These are phyloP conservation scores for Puccinia horiana DNA, from an alignment of 1,284 basidiomycete genomes.

Conservation along the genomic window DNA sequence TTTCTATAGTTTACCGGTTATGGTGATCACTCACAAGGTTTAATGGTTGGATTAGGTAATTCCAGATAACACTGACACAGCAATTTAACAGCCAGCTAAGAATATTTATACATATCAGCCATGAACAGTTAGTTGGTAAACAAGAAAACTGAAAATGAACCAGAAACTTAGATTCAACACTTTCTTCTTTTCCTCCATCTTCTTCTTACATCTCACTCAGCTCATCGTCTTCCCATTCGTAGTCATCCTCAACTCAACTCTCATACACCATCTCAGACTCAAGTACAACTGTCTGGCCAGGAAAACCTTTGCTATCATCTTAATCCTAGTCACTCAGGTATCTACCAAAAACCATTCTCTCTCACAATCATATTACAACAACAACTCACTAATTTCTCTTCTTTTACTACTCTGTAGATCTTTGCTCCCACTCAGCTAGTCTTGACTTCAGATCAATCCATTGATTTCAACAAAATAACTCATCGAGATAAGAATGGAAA, in stretches of 20 bases:
- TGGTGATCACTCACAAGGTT: no score
- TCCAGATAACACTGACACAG: no score
- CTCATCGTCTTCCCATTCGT: constrained; percentile 40
- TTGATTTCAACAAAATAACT: constrained; percentile 4
- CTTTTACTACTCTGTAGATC: constrained; percentile 22
- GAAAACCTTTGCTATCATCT: constrained; percentile 31
- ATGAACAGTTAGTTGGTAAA: no score
- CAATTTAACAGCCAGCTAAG: no score
- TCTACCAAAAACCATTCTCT: not conserved
- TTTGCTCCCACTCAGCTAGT: constrained; percentile 36
- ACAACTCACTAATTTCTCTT: not conserved
- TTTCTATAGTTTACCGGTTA: no score
- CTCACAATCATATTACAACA: not conserved
- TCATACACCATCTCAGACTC: not conserved
- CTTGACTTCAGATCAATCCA: not conserved
- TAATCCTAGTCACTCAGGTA: constrained; percentile 27
- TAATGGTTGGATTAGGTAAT: no score
- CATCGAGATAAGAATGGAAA: not conserved
- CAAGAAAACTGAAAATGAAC: not conserved
- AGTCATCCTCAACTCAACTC: not conserved
- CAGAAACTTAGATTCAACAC: constrained; percentile 26
- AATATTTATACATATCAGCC: no score
- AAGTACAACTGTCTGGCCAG: constrained; percentile 33
- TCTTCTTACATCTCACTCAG: constrained; percentile 29
- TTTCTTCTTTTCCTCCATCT: constrained; percentile 17